A percentile compares a stretch with the other conserved stretches of the same genome.
Evolutionary conservation across 2,329 filamentous ascomycete genomes (phyloP).

Genomic region (Fusarium buxicola): DNA sequence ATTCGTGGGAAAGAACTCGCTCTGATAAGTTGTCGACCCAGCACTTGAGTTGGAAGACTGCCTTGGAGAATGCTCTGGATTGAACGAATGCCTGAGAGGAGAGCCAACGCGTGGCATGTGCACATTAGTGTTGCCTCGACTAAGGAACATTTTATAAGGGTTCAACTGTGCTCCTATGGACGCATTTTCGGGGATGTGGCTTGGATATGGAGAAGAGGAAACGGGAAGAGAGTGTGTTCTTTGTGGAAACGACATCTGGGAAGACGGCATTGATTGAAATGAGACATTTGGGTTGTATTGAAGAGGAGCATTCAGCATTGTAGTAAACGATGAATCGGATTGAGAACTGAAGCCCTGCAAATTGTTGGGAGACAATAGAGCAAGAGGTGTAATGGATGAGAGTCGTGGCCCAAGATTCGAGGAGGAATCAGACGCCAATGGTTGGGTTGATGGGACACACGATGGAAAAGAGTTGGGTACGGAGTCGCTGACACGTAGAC

Average conservation of each 20-base stretch:
- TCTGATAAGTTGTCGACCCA: background rate
- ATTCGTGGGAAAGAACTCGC: background rate
- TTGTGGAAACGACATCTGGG: slow-evolving; percentile 11
- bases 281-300: background rate
- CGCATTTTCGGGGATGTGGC: background rate
- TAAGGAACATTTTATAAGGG: slow-evolving; percentile 41
- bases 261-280: background rate
- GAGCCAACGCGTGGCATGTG: slow-evolving; percentile 46
- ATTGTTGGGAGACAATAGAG: slow-evolving; percentile 1
- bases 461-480: slow-evolving; percentile 11
- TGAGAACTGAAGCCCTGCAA: slow-evolving; percentile 4
- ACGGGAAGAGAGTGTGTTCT: slow-evolving; percentile 25
- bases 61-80: slow-evolving; percentile 1
- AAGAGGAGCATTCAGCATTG: slow-evolving; percentile 28
- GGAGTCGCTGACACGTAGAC: slow-evolving; percentile 44
- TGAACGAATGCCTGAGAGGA: slow-evolving; percentile 41
- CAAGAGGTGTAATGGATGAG: slow-evolving; percentile 42
- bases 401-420: slow-evolving; percentile 37
- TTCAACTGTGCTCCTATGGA: slow-evolving; percentile 32
- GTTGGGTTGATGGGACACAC: background rate
- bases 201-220: background rate
- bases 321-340: slow-evolving; percentile 18
- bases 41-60: background rate
- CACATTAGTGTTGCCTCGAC: slow-evolving; percentile 12
- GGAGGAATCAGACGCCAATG: background rate